Conservation (phyloP, 2,329 filamentous ascomycete species). For the Capronia americana region DNA sequence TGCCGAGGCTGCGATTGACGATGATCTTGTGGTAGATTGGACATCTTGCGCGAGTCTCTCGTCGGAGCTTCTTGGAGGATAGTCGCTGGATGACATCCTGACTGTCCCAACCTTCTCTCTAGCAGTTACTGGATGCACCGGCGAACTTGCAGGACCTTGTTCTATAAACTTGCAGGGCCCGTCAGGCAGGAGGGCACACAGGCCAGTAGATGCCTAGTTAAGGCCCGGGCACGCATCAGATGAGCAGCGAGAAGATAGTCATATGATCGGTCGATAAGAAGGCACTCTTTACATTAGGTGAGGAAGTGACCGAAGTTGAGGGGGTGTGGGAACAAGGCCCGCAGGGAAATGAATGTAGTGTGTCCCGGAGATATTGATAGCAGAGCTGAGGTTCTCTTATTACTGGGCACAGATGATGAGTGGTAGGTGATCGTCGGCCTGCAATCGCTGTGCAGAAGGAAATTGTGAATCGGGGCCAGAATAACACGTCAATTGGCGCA, state of each 20-base stretch:
- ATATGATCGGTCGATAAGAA: slow-evolving; percentile 22
- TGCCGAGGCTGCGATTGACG: slow-evolving; percentile 5
- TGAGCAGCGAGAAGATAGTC: slow-evolving; percentile 16
- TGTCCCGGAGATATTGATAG: slow-evolving; percentile 13
- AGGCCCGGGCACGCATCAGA: slow-evolving; percentile 27
- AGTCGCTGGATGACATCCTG: slow-evolving; percentile 30
- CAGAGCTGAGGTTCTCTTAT: slow-evolving; percentile 5
- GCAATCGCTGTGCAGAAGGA: slow-evolving; percentile 11
- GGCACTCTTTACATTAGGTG: slow-evolving; percentile 13
- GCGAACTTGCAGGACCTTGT: background rate
- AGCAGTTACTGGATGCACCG: background rate
- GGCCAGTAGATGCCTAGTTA: slow-evolving; percentile 18
- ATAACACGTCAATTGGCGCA: slow-evolving; percentile 30
- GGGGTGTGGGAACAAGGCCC: slow-evolving; percentile 4
- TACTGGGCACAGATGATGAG: background rate
- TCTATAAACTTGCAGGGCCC: background rate
- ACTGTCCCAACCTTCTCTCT: background rate
- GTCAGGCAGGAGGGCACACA: slow-evolving; percentile 7
- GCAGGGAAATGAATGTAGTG: slow-evolving; percentile 1
- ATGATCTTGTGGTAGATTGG: slow-evolving; percentile 15
- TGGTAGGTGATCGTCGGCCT: slow-evolving; percentile 3
- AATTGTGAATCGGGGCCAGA: slow-evolving; percentile 11
- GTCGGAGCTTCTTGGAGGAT: slow-evolving; percentile 20
- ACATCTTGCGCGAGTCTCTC: slow-evolving; percentile 22
- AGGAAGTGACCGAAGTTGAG: slow-evolving; percentile 1